phyloP scores from a whole-genome alignment of 805 yeast genomes.

The Nakazawaea ambrosiae region DNA sequence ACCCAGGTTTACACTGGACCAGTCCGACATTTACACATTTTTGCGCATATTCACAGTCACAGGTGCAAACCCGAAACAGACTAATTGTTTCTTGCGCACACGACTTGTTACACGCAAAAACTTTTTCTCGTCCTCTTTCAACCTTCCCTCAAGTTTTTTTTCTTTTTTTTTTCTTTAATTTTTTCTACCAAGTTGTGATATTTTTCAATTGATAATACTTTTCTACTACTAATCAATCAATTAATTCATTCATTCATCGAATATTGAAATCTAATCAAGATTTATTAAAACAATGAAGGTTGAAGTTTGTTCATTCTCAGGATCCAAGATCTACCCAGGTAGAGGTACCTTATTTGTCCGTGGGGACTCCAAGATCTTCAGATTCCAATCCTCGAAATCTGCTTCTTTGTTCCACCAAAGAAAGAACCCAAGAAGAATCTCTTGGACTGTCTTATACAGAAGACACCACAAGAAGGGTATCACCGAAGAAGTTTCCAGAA shows the following conservation, averaged over 20 bases:
- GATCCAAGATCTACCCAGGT: constrained; percentile 99
- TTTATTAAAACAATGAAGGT: constrained; percentile 97
- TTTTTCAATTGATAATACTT: too few species aligned
- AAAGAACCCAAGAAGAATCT: constrained; percentile 99
- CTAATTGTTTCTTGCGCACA: constrained; percentile 1
- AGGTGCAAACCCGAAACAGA: background rate
- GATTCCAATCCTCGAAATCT: constrained; percentile 97
- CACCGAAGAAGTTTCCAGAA: constrained; percentile 96
- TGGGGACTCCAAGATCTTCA: constrained; percentile 99
- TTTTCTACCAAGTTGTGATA: background rate
- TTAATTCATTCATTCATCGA: too few species aligned
- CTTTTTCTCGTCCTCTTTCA: background rate
- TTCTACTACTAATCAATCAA: too few species aligned
- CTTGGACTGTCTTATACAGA: constrained; percentile 99
- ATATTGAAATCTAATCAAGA: too few species aligned
- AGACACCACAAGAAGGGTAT: constrained; percentile 99
- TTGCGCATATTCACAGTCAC: background rate
- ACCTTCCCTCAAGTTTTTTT: background rate
- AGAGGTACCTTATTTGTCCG: constrained; percentile 99
- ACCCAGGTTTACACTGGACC: too few species aligned
- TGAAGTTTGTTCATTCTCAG: constrained; percentile 99
- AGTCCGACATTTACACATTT: too few species aligned
- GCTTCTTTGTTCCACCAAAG: constrained; percentile 98
- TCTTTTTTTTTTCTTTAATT: background rate
- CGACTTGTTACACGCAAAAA: too few species aligned